phyloP scores from a whole-genome alignment of 2,329 filamentous ascomycete genomes.

The Reticulascus tulasneorum region DNA sequence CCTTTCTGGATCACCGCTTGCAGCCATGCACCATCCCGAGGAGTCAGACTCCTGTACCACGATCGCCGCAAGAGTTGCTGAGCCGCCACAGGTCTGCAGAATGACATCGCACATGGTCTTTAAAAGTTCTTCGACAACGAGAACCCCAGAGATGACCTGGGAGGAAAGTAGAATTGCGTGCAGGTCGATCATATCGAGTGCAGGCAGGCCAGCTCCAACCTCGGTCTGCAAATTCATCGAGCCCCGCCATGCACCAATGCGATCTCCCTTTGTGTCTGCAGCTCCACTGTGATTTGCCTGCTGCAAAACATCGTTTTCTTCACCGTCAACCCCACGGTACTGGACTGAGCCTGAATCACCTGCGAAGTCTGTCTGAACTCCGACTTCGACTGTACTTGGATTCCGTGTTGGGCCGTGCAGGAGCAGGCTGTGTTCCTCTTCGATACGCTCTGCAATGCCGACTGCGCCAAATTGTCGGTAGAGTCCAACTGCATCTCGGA shows the following conservation, averaged over 20 bases:
- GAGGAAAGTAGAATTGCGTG: constrained; percentile 75
- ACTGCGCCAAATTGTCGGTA: constrained; percentile 66
- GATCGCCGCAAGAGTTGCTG: constrained; percentile 68
- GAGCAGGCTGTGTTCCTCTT: constrained; percentile 64
- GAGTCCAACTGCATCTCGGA: constrained; percentile 63
- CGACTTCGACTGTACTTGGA: constrained; percentile 56
- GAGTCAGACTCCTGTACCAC: constrained; percentile 65
- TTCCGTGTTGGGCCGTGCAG: constrained; percentile 59
- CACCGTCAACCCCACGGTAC: constrained; percentile 44
- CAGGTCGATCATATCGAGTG: constrained; percentile 78
- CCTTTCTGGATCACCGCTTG: constrained; percentile 66
- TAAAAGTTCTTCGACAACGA: constrained; percentile 70
- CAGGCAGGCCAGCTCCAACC: constrained; percentile 60
- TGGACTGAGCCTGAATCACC: constrained; percentile 50
- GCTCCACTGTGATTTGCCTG: constrained; percentile 40
- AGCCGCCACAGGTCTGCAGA: constrained; percentile 68
- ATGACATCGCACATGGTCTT: constrained; percentile 82
- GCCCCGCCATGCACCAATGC: constrained; percentile 61
- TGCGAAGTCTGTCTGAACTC: constrained; percentile 68
- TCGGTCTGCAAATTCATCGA: constrained; percentile 53
- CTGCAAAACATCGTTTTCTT: constrained; percentile 37
- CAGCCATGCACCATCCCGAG: constrained; percentile 67
- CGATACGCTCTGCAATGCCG: constrained; percentile 65
- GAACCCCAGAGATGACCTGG: constrained; percentile 74
- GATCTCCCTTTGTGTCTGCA: constrained; percentile 50